Base-by-base conservation (phyloP, 169 alveolate genomes). In the Plasmodium inui region DNA sequence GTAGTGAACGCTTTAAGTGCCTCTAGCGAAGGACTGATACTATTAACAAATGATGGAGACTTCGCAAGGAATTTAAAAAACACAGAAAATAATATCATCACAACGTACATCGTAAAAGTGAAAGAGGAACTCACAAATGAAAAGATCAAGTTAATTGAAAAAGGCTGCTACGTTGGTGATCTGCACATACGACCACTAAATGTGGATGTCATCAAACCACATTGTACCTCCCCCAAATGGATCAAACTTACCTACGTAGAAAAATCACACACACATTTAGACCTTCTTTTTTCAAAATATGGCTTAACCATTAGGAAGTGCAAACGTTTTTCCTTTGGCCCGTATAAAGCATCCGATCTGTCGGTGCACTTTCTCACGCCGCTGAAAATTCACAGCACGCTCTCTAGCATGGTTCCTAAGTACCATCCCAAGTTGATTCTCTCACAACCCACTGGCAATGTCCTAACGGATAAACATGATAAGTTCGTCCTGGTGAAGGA, bases 291-390 rank as follows among this genome's bases (percentile, higher is more conserved):
- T 88, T 55, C 82, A 1, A 88, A 88, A 79, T 88, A 88, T 34
- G 61, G 71, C 71, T 32, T 88, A 80, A 61, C 82, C 28, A 79
- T 88, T 53, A 88, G 89, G 71, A 88, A 88, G 53, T 88, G 94
- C 44, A 88, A 88, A 79, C 79, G 94, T 61, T 88, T 57, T 79
- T 88, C 94, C n/a, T 88, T 88, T 79, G 94, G 94, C 8, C 94
- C 94, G 8, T 88, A 88, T 61, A 88, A 32, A 88, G 79, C 71
- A 19, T 76, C 94, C 1, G 94, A 88, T 57, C 72, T 88, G 19
- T 32, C 67, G 3, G 39, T 14, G 46, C 5, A 88, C 46, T 88
- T 88, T 55, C 46, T 88, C 2, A 88, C 34, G 76, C 94, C 94
- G 4, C 28, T 88, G 57, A 88, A 88, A 78, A 79, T 88, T 14